phyloP scores from a whole-genome alignment of 345 rosid genomes.

The Euphorbia tirucalli region DNA sequence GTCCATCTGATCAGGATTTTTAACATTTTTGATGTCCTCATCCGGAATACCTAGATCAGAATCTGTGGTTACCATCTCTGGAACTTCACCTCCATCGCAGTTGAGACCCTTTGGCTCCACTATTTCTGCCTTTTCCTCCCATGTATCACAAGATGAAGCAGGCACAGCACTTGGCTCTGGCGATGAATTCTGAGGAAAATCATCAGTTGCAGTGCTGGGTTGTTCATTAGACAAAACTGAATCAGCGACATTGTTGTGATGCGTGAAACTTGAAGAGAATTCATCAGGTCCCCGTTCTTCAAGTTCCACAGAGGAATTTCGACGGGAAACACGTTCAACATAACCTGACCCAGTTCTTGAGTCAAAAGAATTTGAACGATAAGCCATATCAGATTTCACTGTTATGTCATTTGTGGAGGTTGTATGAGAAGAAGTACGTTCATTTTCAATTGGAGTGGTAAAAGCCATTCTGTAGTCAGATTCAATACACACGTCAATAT shows the following conservation, averaged over 20 bases:
- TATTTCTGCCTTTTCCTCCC: constrained; percentile 87
- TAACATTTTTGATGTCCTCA: constrained; percentile 18
- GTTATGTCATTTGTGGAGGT: constrained; percentile 45
- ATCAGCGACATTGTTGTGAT: constrained; percentile 37
- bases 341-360: constrained; percentile 61
- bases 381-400: constrained; percentile 49
- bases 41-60: constrained; percentile 32
- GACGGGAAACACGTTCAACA: constrained; percentile 46
- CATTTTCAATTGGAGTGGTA: constrained; percentile 44
- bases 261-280: constrained; percentile 40
- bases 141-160: constrained; percentile 50
- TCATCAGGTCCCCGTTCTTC: constrained; percentile 47
- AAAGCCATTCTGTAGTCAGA: constrained; percentile 54
- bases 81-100: constrained; percentile 33
- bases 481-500: constrained; percentile 17
- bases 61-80: constrained; percentile 29
- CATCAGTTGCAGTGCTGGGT: constrained; percentile 32
- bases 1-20: constrained; percentile 30
- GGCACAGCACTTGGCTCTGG: constrained; percentile 37
- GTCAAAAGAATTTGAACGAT: constrained; percentile 52
- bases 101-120: constrained; percentile 41
- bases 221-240: constrained; percentile 42
- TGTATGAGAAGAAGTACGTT: constrained; percentile 33
- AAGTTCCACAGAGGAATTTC: constrained; percentile 41
- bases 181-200: constrained; percentile 34